Base-by-base conservation (phyloP, 1,284 basidiomycete species). In the Sanghuangporus baumii region DNA sequence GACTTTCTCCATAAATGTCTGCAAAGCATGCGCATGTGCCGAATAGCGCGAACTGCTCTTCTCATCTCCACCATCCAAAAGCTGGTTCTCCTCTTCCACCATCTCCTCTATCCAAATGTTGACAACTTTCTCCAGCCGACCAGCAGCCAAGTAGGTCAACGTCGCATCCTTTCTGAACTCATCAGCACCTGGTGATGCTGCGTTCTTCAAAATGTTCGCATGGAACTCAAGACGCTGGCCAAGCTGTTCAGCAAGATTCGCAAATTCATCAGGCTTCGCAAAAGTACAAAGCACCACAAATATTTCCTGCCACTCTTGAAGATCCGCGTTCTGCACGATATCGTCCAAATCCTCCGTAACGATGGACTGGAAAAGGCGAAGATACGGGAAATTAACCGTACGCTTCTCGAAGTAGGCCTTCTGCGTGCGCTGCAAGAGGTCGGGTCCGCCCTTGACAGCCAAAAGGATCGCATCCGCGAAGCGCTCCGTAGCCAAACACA, bases 201-300 rank as follows among this genome's bases (percentile, higher is more conserved):
- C 81, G 0, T 80, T 76, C 59, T 84, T 81, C 6, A 82, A 74
- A 31, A 87, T 68, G 37, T 81, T 83, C 73, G 84, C 91, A 72
- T 91, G 87, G 79, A 89, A 91, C 72, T 98, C 96, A 55, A 98
- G 82, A 18, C 96, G 82, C 67, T 91, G 86, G 18, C 97, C 96
- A 51, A 99, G 86, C 72, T 96, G 93, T 74, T 98, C 96, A 1
- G 91, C 88, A 6, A 99, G 81, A 51, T 84, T 81, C 23, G 88
- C 78, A 71, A 98, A 99, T 69, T 98, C 94, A 43, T 93, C 88
- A 59, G 84, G 78, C 66, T 79, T 84, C 1, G 96, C 95, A 74
- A 96, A 99, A 0, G 96, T 98, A 79, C 96, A 98, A 14, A 98
- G 75, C 2, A 99, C 94, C 54, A 98, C 96, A 70, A 99, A 98